These are phyloP conservation scores for Patellifolia procumbens DNA, from an alignment of 179 eudicot species.

Conservation along the genomic window DNA sequence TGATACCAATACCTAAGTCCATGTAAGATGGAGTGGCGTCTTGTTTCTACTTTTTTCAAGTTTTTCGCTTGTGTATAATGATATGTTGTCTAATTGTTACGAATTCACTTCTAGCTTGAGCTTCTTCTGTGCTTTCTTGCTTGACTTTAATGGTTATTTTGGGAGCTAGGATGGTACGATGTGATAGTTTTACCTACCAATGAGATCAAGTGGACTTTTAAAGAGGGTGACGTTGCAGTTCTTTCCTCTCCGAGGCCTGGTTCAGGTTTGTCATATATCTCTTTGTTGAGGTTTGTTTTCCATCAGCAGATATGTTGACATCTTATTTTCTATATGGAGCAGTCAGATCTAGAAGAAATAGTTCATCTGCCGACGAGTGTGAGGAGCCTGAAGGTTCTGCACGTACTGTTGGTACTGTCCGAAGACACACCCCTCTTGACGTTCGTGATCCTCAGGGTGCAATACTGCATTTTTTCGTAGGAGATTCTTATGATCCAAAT, in stretches of 20 bases:
- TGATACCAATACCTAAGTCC: too few relatives aligned
- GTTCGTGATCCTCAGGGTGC: slow-evolving; percentile 86
- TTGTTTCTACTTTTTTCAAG: too few relatives aligned
- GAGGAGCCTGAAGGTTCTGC: slow-evolving; percentile 73
- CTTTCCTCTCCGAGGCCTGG: slow-evolving; percentile 85
- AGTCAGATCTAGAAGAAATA: slow-evolving; percentile 66
- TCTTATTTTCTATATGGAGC: slow-evolving; percentile 30
- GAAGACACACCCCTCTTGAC: slow-evolving; percentile 87
- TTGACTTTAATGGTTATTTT: slow-evolving; percentile 23
- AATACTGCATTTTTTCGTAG: slow-evolving; percentile 85
- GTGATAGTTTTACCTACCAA: slow-evolving; percentile 69
- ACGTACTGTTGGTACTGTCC: slow-evolving; percentile 86
- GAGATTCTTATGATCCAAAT: slow-evolving; percentile 81
- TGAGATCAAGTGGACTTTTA: slow-evolving; percentile 84
- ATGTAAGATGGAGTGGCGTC: too few relatives aligned
- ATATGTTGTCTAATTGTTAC: background rate
- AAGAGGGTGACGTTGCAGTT: slow-evolving; percentile 99
- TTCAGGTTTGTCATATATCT: slow-evolving; percentile 54
- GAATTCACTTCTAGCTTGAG: background rate
- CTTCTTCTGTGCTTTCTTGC: slow-evolving; percentile 1
- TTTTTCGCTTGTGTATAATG: background rate
- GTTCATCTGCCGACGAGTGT: slow-evolving; percentile 47
- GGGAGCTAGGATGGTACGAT: slow-evolving; percentile 87
- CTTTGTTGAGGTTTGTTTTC: background rate
- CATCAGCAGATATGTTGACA: slow-evolving; percentile 4